Conservation (phyloP, 208 protist species). For the Wallacemonas sp. region DNA sequence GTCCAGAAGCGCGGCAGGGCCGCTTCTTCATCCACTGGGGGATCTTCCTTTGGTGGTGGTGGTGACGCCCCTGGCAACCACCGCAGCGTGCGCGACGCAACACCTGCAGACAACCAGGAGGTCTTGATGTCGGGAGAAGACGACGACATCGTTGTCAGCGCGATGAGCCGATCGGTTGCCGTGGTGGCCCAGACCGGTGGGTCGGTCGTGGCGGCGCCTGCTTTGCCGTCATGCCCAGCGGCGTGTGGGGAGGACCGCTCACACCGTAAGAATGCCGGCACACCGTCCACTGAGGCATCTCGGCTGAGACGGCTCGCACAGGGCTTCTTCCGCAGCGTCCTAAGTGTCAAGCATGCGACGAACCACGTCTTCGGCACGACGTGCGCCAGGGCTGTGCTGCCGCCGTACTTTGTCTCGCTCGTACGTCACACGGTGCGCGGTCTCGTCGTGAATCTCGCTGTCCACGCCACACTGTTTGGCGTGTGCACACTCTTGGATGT, state of each 20-base stretch:
- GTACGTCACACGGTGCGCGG: constrained; percentile 4
- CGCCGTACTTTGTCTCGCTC: constrained; percentile 6
- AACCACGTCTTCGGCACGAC: constrained; percentile 24
- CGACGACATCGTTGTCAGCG: neutral
- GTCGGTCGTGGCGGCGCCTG: no score
- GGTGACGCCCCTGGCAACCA: no score
- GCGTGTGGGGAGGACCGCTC: no score
- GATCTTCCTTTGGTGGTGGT: no score
- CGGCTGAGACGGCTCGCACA: neutral
- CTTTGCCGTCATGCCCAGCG: no score
- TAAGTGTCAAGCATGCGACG: constrained; percentile 19
- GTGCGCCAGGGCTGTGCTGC: constrained; percentile 15
- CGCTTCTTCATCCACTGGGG: no score
- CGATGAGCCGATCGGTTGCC: neutral
- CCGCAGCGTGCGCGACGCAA: no score
- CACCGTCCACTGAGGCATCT: no score
- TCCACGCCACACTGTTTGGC: constrained; percentile 18
- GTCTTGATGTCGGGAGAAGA: constrained; percentile 5
- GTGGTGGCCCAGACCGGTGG: no score
- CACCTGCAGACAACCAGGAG: neutral
- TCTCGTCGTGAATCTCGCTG: constrained; percentile 6
- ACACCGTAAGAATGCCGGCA: no score
- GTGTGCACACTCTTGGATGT: constrained; percentile 12
- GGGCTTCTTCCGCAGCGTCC: constrained; percentile 6
- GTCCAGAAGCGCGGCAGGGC: no score